Evolutionary conservation across 1,139 yeast genomes (phyloP), one percentile per base, ranked within the genome.

Genomic region (Pichia sp.): DNA sequence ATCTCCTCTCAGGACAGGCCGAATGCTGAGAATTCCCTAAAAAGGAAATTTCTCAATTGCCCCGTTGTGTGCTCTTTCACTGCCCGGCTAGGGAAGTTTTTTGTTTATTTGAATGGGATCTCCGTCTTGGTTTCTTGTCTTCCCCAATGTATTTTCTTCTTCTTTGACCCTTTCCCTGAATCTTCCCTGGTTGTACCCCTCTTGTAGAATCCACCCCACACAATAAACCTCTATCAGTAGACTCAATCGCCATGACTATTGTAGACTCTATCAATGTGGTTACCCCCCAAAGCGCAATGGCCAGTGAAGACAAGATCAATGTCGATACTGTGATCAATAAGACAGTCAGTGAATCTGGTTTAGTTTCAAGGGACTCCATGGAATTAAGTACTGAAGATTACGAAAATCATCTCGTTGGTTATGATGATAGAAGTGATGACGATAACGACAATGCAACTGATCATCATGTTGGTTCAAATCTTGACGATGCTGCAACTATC

Each of bases 231-330:
- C n/a, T n/a, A n/a, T n/a, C n/a, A n/a, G n/a, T n/a, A n/a, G n/a
- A n/a, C n/a, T n/a, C n/a, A 24, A 24, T 8, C 10, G 14, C 6
- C 12, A 40, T 45, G 44, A 38, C 39, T 2, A 44, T 53, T 21
- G 48, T 53, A 41, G 54, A 54, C 43, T 51, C 61, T 11, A 57
- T 56, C 33, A 57, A 56, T 40, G 41, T 57, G 18, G 45, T 55
- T 11, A 41, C 44, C 3, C 46, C 47, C 3, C 48, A 47, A 28
- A 44, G 44, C 44, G 55, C 56, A 18, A 17, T 54, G 18, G 39
- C 40, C n/a, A 34, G 47, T 12, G 55, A 50, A 28, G 56, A 46
- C 24, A 49, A 54, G 38, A 48, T 55, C 14, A 53, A 52, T 24
- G 38, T 50, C 42, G 53, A 49, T 19, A 34, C 52, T 9, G 46